Percentiles rank a stretch among this genome's conserved stretches.
Evolutionary conservation across 2,329 filamentous ascomycete species (phyloP).

Genomic region (Rhytidhysteron rufulum): DNA sequence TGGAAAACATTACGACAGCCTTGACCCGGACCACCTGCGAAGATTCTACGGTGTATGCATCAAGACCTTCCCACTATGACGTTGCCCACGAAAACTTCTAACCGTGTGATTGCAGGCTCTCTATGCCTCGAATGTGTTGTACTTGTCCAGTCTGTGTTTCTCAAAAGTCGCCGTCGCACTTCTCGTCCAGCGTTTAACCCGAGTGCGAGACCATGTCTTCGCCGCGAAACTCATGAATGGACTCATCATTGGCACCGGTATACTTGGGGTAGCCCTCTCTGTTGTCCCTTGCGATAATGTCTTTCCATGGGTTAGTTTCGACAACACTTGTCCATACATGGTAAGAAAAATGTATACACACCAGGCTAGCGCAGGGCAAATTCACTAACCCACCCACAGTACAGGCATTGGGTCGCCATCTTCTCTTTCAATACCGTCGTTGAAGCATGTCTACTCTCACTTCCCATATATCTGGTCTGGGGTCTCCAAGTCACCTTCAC

Average conservation of each 20-base stretch:
- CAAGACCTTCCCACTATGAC: too few species aligned
- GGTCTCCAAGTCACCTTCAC: conserved; percentile 4
- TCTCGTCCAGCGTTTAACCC: conserved; percentile 6
- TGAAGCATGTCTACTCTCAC: conserved; percentile 3
- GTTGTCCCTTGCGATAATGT: conserved; percentile 4
- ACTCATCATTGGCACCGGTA: conserved; percentile 6
- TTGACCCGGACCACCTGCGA: neutral
- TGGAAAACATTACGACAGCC: conserved; percentile 3
- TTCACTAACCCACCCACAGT: neutral
- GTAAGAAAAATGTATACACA: conserved; percentile 2
- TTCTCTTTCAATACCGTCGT: neutral
- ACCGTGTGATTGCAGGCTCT: neutral
- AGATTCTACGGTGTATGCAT: conserved; percentile 2
- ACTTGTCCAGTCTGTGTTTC: conserved; percentile 4
- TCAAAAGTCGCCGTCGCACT: conserved; percentile 5
- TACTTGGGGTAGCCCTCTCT: conserved; percentile 3
- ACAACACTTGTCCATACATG: conserved; percentile 4
- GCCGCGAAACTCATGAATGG: conserved; percentile 3
- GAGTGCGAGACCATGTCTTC: conserved; percentile 3
- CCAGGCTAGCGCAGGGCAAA: too few species aligned
- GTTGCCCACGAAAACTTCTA: neutral
- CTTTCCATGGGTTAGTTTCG: conserved; percentile 2
- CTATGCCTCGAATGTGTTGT: conserved; percentile 6
- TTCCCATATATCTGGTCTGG: conserved; percentile 6
- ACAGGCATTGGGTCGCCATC: conserved; percentile 4